Conservation (phyloP, 2,329 filamentous ascomycete genomes). For the Coniochaeta ligniaria region DNA sequence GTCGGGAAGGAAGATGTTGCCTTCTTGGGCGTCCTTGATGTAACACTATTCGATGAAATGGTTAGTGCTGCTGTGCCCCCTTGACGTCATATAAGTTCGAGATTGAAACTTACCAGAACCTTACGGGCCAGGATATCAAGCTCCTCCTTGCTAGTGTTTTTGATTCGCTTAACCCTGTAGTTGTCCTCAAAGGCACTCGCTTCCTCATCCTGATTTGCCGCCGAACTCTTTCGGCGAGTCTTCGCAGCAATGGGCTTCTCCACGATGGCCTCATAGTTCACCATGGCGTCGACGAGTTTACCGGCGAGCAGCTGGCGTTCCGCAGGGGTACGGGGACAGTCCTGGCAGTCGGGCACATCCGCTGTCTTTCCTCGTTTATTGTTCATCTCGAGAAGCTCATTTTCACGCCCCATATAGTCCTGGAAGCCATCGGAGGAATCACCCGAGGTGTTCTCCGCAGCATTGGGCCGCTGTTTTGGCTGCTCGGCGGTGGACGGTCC, state of each 20-base stretch:
- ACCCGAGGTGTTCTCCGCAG: no score
- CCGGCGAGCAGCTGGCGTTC: background rate
- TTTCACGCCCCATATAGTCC: background rate
- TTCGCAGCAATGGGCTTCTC: background rate
- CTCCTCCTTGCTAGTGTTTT: background rate
- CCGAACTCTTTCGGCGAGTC: background rate
- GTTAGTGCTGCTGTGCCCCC: background rate
- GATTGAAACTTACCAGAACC: background rate
- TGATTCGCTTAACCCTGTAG: background rate
- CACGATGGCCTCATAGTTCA: background rate
- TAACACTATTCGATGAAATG: background rate
- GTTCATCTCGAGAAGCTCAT: background rate
- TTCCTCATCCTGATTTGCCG: background rate
- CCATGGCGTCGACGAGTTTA: background rate
- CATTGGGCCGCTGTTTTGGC: no score
- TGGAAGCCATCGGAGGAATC: no score
- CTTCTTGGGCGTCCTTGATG: background rate
- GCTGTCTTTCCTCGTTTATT: background rate
- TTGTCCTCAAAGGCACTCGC: background rate
- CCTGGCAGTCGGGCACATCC: background rate
- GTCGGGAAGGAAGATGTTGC: background rate
- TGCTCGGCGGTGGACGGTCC: no score
- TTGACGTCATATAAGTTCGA: background rate
- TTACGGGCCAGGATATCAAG: background rate
- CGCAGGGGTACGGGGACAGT: background rate